These are phyloP conservation scores for Ascochyta lentis DNA, from an alignment of 2,329 filamentous ascomycete genomes.

Conservation along the genomic window DNA sequence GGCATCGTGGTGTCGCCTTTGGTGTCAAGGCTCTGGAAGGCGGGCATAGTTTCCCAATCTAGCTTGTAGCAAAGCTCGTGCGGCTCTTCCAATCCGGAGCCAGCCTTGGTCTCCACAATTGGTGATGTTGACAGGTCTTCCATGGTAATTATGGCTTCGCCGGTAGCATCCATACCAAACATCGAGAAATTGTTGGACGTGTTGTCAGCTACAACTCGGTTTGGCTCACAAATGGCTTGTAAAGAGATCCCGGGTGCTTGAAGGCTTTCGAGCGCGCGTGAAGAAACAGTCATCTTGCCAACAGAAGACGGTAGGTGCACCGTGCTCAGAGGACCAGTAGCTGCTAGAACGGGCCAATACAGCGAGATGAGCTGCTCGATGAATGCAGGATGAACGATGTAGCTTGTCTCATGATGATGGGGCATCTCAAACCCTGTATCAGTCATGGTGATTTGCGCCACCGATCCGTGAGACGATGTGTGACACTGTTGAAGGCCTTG, in stretches of 20 bases:
- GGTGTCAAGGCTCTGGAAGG: not conserved
- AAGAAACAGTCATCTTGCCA: constrained; percentile 28
- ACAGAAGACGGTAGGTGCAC: constrained; percentile 36
- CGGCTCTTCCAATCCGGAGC: constrained; percentile 6
- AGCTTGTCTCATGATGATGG: constrained; percentile 32
- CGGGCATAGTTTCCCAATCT: constrained; percentile 27
- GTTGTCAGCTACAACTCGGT: constrained; percentile 4
- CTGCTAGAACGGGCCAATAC: constrained; percentile 38
- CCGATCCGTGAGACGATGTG: constrained; percentile 44
- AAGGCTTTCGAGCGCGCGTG: constrained; percentile 13
- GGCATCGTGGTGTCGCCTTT: not conserved
- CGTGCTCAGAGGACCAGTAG: constrained; percentile 14
- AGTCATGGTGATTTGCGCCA: constrained; percentile 25
- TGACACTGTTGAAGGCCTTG: constrained; percentile 58
- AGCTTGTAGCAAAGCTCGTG: constrained; percentile 41
- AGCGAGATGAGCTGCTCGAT: constrained; percentile 37
- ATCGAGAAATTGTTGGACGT: constrained; percentile 32
- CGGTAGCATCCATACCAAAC: constrained; percentile 25
- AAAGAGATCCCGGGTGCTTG: constrained; percentile 13
- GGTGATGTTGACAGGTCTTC: constrained; percentile 33
- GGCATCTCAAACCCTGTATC: constrained; percentile 37
- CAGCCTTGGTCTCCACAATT: constrained; percentile 22
- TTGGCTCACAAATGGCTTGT: constrained; percentile 24
- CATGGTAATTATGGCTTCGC: constrained; percentile 27
- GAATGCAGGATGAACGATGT: constrained; percentile 36